Base-by-base conservation (phyloP, 371 early-diverging fungal genomes). In the Rhizopus delemar region DNA sequence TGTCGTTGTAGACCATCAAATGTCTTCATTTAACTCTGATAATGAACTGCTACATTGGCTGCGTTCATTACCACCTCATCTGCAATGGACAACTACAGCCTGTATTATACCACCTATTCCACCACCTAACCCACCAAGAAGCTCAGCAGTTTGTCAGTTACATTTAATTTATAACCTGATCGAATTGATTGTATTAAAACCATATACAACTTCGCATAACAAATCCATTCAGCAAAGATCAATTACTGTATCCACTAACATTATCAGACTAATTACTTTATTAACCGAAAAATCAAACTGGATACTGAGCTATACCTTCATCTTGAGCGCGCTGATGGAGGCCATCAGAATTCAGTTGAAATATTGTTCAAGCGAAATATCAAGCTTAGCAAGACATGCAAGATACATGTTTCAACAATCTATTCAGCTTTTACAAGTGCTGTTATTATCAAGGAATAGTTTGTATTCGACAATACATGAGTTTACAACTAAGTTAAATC, bases 341-440 rank as follows among this genome's bases (percentile, higher is more conserved):
- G 61, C 68, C 2, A 64, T 49, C 13, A n/a, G 45, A 29, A 41
- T 63, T 34, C 64, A 64, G 29, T 43, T 69, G 16, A 29, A 55
- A 15, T 35, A 58, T 15, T 69, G 61, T 34, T 43, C 61, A 13
- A 57, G 50, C 35, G 58, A 57, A 15, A 58, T 53, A 29, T 33
- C 55, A 2, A 59, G 43, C 22, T 51, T 71, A 39, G 71, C 74
- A 5, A 65, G 68, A 3, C 67, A 74, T 54, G 63, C 77, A 11
- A 62, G 71, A 1, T 65, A 60, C 8, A 65, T 76, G 71, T 74
- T 79, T 51, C 80, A 76, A 46, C 66, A 69, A 39, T 65, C 77
- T 0, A 56, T 74, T 43, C 69, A 63, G 22, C 29, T 48, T 28
- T 12, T 48, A 29, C 48, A 48, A 29, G 8, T 48, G 4, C 29